Conservation (phyloP, 305 asterid genomes). For the Rubia occidens region DNA sequence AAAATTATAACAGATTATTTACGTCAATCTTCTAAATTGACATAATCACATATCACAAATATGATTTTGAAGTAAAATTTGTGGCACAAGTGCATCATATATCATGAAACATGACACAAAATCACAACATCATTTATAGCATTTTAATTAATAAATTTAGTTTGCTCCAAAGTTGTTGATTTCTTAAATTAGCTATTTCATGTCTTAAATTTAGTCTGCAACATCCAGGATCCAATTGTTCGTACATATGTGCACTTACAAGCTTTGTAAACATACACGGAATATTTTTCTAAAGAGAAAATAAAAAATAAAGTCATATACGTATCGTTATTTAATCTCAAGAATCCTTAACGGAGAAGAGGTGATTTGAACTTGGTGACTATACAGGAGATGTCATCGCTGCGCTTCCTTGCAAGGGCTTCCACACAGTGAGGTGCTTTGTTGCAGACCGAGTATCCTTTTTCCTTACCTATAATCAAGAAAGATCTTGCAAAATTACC, state of each 20-base stretch:
- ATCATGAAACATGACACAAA: too few species aligned
- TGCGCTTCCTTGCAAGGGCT: constrained; percentile 61
- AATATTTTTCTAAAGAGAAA: background rate
- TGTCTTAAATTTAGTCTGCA: too few species aligned
- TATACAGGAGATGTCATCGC: constrained; percentile 67
- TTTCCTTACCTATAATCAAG: constrained; percentile 48
- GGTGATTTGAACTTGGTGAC: constrained; percentile 50
- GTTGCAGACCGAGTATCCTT: constrained; percentile 67
- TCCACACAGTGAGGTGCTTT: constrained; percentile 44
- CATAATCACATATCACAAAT: too few species aligned
- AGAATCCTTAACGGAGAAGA: background rate
- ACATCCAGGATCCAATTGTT: background rate
- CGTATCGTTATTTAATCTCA: background rate
- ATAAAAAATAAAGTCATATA: background rate
- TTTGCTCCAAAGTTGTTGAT: too few species aligned
- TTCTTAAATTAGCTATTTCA: too few species aligned
- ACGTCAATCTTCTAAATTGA: too few species aligned
- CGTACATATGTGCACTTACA: background rate
- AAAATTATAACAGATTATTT: too few species aligned
- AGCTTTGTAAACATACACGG: background rate
- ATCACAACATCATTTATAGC: too few species aligned
- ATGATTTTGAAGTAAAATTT: too few species aligned
- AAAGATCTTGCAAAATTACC: too few species aligned
- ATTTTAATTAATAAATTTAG: too few species aligned
- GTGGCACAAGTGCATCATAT: too few species aligned